Percentiles rank a stretch among this genome's conserved stretches.
Conservation (phyloP, 2,329 filamentous ascomycete genomes). For the Cordyceps cateniannulata region DNA sequence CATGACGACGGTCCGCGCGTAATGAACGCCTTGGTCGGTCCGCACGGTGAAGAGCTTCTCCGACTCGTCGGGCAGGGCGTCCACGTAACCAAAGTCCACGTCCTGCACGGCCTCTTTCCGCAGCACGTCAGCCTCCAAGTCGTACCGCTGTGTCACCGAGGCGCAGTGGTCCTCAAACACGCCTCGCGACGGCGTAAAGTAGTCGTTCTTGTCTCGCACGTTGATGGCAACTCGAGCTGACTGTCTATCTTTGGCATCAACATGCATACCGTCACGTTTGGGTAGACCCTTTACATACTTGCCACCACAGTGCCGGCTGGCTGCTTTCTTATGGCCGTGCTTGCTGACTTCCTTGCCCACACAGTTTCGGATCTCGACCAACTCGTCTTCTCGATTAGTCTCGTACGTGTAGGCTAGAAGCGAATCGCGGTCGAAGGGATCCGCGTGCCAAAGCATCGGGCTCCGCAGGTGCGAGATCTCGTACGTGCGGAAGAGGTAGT, state of each 20-base stretch:
- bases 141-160: constrained; percentile 50
- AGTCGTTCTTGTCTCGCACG: constrained; percentile 61
- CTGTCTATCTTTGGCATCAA: constrained; percentile 28
- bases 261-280: background rate
- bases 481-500: constrained; percentile 59
- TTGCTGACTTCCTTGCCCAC: constrained; percentile 78
- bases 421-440: constrained; percentile 68
- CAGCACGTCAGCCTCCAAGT: constrained; percentile 42
- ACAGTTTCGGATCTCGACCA: constrained; percentile 65
- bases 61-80: constrained; percentile 35
- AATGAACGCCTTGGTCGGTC: constrained; percentile 47
- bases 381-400: constrained; percentile 52
- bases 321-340: constrained; percentile 62
- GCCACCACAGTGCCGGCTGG: constrained; percentile 30
- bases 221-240: constrained; percentile 49
- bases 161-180: constrained; percentile 59
- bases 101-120: constrained; percentile 53
- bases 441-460: constrained; percentile 78
- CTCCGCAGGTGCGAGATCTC: constrained; percentile 67
- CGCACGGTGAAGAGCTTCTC: constrained; percentile 59
- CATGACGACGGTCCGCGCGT: constrained; percentile 58
- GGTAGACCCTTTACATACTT: constrained; percentile 28
- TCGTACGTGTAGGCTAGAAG: constrained; percentile 63
- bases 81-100: constrained; percentile 50
- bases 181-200: constrained; percentile 56